phyloP scores from a whole-genome alignment of 2,329 filamentous ascomycete genomes.

The Hypoxylon sp. region DNA sequence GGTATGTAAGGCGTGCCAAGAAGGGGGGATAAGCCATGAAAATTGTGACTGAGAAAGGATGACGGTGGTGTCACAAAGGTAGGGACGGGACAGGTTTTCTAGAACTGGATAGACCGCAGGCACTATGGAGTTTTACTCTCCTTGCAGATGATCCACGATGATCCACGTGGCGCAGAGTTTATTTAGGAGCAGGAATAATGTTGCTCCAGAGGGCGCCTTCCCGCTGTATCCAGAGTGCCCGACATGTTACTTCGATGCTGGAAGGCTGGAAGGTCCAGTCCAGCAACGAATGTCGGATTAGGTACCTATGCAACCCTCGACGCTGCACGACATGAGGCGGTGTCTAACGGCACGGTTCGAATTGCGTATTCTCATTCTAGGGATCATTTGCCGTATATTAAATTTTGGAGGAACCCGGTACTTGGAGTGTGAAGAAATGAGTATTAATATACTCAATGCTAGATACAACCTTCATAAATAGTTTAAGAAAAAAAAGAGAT shows the following conservation, averaged over 20 bases:
- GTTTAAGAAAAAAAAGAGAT: neutral
- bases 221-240: neutral
- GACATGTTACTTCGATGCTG: neutral
- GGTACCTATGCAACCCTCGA: neutral
- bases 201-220: slow-evolving; percentile 6
- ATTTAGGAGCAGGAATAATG: slow-evolving; percentile 12
- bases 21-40: slow-evolving; percentile 19
- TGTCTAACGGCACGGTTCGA: slow-evolving; percentile 1
- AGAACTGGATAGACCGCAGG: slow-evolving; percentile 7
- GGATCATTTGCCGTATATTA: neutral
- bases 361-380: neutral
- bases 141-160: slow-evolving; percentile 29
- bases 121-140: slow-evolving; percentile 22
- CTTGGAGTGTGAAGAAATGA: slow-evolving; percentile 6
- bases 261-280: slow-evolving; percentile 1
- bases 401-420: neutral
- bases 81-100: slow-evolving; percentile 1
- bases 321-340: slow-evolving; percentile 8
- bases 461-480: neutral
- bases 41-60: slow-evolving; percentile 6
- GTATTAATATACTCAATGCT: neutral
- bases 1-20: slow-evolving; percentile 4
- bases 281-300: slow-evolving; percentile 13
- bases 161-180: slow-evolving; percentile 37
- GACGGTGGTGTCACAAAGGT: neutral